Base-by-base conservation (phyloP, 2,329 filamentous ascomycete genomes). In the Chrysoporthe deuterocubensis region DNA sequence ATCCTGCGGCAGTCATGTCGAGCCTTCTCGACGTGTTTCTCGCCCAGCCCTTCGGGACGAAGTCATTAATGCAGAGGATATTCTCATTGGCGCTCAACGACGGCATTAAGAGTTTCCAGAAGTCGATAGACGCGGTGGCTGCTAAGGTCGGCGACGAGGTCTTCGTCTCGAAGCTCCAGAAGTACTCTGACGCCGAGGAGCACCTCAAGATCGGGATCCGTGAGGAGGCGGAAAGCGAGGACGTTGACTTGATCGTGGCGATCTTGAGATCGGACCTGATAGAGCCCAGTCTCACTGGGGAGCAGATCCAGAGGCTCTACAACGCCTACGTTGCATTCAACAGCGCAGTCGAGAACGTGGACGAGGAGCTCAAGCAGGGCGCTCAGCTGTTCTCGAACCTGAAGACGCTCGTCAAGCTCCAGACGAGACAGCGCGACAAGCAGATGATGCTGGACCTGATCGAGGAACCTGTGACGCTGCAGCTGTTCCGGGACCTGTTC, bases 241-340 rank as follows among this genome's bases (percentile, higher is more conserved):
- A 91, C 50, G 87, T 96, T 54, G 96, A 99, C 75, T 81, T 98
- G 32, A 87, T 99, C 48, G 93, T 98, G 34, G 90, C 90, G 4
- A 90, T 98, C 64, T 80, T 98, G 66, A 87, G 93, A 66, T 94
- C 93, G 0, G 93, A 97, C 14, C 81, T 90, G 52, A 84, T 97
- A 52, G 80, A 89, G 62, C 92, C 93, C 0, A 83, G 90, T 42
- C 84, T 98, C 42, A 89, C 84, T 1, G 79, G 89, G 0, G 87
- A 91, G 67, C 94, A 98, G 78, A 90, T 96, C 54, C 92, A 90
- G 69, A 90, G 90, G 71, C 87, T 97, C 1, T 97, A 93, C 83
- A 98, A 98, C 76, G 93, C 94, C 40, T 98, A 96, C 75, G 94
- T 97, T 58, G 95, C 95, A 1, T 99, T 97, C 89, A 97, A 96